Base-by-base conservation (phyloP, 208 protist species). In the Trypanosomatidae sp. region DNA sequence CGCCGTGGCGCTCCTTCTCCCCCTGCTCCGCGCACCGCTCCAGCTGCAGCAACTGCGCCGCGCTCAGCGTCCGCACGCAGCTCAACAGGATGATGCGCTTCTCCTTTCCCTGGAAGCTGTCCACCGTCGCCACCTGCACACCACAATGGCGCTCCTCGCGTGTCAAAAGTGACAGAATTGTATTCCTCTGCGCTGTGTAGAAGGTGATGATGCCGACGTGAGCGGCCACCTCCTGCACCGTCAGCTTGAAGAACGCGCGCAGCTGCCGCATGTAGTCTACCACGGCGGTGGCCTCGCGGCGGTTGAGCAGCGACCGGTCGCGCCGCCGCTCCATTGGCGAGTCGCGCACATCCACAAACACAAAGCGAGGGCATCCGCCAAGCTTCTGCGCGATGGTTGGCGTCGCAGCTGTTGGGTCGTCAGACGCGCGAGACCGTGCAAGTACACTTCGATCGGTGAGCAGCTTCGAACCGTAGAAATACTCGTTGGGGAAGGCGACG, bases 61-160 rank as follows among this genome's bases (percentile, higher is more conserved):
- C 30, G 15, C 53, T 46, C 69, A 60, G 49, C n/a, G 89, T 84
- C 22, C 93, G 91, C 50, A 97, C 93, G 66, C 93, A 97, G 79
- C 93, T 97, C 60, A 98, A 82, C 66, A 98, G 73, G 22, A 98
- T 92, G 64, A 97, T 90, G 65, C 95, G 85, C 91, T 97, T 98
- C 81, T 98, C 97, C 64, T 92, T 91, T 2, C 97, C 97, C 78
- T 98, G 95, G 70, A 97, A 98, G 68, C 91, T 94, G 82, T 98
- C 97, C 33, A 98, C 95, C 1, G 97, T 95, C 9, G 87, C 78
- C 9, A 98, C 73, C 80, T 97, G 86, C 66, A 97, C 28, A n/a
- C 77, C 82, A 43, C 80, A 85, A 5, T 68, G 53, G 36, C 74
- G 69, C 73, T 97, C 92, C 65, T 92, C 86, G 10, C 15, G 56